These are phyloP conservation scores for Plasmodium adleri DNA, from an alignment of 169 alveolate genomes.

Conservation along the genomic window DNA sequence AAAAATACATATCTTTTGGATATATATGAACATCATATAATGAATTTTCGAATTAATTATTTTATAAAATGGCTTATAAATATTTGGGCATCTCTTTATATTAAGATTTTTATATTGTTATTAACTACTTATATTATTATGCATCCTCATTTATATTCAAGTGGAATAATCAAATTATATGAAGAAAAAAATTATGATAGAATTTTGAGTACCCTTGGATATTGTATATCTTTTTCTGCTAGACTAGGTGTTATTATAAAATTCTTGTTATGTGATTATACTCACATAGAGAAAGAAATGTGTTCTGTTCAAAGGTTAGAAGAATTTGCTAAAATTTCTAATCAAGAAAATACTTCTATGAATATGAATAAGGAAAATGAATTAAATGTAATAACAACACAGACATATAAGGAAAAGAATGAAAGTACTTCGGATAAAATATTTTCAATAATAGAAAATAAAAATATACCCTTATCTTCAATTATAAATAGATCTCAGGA, in stretches of 20 bases:
- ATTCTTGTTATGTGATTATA: conserved; percentile 39
- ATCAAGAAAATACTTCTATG: conserved; percentile 1
- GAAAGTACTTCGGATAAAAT: conserved; percentile 5
- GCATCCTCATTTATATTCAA: conserved; percentile 37
- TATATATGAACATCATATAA: conserved; percentile 15
- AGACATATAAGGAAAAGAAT: neutral
- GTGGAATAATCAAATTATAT: neutral
- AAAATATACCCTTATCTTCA: neutral
- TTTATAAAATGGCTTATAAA: conserved; percentile 34
- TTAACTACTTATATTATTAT: conserved; percentile 54
- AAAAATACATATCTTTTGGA: conserved; percentile 28
- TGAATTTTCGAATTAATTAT: conserved; percentile 14
- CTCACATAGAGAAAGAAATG: conserved; percentile 77
- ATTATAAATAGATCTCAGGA: neutral
- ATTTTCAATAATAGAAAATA: neutral
- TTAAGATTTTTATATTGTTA: conserved; percentile 24
- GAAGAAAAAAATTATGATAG: conserved; percentile 19
- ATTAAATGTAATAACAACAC: neutral
- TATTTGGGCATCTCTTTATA: conserved; percentile 66
- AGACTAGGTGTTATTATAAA: conserved; percentile 38
- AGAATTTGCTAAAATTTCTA: conserved; percentile 32
- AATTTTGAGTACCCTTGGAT: conserved; percentile 35
- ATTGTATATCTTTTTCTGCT: conserved; percentile 55
- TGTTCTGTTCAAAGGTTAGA: conserved; percentile 71
- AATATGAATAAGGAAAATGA: conserved; percentile 26